Evolutionary conservation across 495 filamentous ascomycete genomes (phyloP).

Genomic region (Pseudomonodictys pantanalensis): DNA sequence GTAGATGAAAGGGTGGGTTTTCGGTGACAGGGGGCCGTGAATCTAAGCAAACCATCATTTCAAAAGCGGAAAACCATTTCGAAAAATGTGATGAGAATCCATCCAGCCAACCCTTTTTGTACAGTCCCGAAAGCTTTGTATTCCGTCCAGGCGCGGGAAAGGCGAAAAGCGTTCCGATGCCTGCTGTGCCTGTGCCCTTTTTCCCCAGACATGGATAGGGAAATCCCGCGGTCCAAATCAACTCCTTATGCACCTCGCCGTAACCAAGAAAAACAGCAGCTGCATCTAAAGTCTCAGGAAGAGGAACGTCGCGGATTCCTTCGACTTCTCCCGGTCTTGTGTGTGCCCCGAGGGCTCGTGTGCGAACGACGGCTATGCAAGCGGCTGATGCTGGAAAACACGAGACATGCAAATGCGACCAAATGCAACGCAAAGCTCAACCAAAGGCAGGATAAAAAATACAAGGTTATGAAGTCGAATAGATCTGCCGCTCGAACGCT

Average conservation of each 20-base stretch:
- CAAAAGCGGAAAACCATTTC: slow-evolving; percentile 1
- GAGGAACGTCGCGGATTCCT: not conserved
- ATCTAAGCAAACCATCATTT: slow-evolving; percentile 7
- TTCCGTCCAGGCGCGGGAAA: not conserved
- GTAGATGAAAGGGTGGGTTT: slow-evolving; percentile 2
- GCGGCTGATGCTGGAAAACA: slow-evolving; percentile 20
- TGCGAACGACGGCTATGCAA: slow-evolving; percentile 6
- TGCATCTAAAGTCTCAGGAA: slow-evolving; percentile 14
- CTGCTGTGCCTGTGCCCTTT: too few relatives aligned
- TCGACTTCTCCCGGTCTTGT: not conserved
- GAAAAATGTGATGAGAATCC: slow-evolving; percentile 6
- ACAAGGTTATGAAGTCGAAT: slow-evolving; percentile 21
- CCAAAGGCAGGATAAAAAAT: slow-evolving; percentile 26
- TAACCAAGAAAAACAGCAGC: slow-evolving; percentile 14
- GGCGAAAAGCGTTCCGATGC: too few relatives aligned
- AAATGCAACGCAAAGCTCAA: slow-evolving; percentile 21
- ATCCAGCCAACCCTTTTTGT: slow-evolving; percentile 23
- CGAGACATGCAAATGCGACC: slow-evolving; percentile 23
- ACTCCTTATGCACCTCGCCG: slow-evolving; percentile 12
- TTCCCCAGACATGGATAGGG: slow-evolving; percentile 4
- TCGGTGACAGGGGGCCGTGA: not conserved
- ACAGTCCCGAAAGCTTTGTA: slow-evolving; percentile 12
- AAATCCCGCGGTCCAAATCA: not conserved
- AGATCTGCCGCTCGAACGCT: slow-evolving; percentile 19
- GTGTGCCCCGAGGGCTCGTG: not conserved